Evolutionary conservation across 2,329 filamentous ascomycete species (phyloP), one percentile per base, ranked within the genome.

Genomic region (Arthroderma sp.): DNA sequence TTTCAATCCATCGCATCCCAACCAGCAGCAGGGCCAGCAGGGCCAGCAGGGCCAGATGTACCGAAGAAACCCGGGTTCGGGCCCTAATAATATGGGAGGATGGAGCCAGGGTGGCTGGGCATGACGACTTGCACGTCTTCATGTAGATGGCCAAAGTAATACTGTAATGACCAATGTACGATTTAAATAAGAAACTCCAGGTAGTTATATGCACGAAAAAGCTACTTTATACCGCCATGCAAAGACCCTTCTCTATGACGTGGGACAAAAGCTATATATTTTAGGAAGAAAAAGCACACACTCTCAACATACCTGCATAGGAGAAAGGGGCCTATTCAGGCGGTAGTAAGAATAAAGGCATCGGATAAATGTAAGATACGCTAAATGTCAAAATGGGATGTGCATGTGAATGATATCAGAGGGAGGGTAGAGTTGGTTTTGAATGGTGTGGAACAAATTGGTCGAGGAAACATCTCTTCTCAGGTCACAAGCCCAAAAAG

Each of bases 71-170:
- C 8, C 33, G n/a, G 39, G 21, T n/a, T 28, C 37, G 9, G 17
- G 19, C 35, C 19, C 21, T 17, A 54, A 39, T 31, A 17, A 9
- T 8, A 54, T 25, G 17, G 47, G 55, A 5, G 56, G 61, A n/a
- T 61, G 61, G 61, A 58, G 56, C 17, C 60, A 56, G 17, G 61
- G 61, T 38, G 59, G 56, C 1, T 62, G 61, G 61, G 58, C 57
- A 19, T 62, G 52, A 56, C 13, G 33, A 25, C 51, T 37, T 38
- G 39, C 37, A 33, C 17, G 15, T 19, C 13, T 37, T 7, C 3
- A 28, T 15, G 44, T 33, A 31, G 15, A 51, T 51, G n/a, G 25
- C 15, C n/a, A 6, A 17, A 11, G 41, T 44, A 23, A 13, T 44
- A 44, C 41, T 23, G 9, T 37, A 11, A 37, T 13, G 9, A 15